Base-by-base conservation (phyloP, 768 basidiomycete species). In the Rhodotorula graminis region DNA sequence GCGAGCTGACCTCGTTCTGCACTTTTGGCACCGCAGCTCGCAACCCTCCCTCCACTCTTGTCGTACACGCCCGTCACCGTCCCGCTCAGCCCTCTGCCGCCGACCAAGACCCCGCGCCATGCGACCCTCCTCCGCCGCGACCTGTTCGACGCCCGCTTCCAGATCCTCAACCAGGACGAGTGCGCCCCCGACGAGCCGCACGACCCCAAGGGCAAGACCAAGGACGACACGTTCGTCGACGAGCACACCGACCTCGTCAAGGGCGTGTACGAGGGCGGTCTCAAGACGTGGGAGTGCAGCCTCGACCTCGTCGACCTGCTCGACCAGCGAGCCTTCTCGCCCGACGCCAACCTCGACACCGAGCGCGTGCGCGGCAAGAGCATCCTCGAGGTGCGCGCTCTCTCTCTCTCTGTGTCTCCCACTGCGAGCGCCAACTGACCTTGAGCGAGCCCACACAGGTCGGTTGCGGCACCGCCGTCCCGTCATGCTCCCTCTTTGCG, bases 261-360 rank as follows among this genome's bases (percentile, higher is more conserved):
- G 5, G 89, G 93, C 2, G 84, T 93, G 1, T 98, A 99, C 76
- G 95, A 99, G 82, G 95, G 95, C 31, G 95, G 95, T 11, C 80
- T 98, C 64, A 97, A 98, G 82, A 97, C 93, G 3, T 99, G 95
- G 95, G 95, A 99, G 80, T 95, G 92, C 76, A 90, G 91, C 61
- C 81, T 93, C 23, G 95, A 98, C 80, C 84, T 98, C 5, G 90
- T 90, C 0, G 84, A 86, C 47, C 89, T 88, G 52, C 60, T 82
- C 53, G 65, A 69, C n/a, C 31, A 71, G 84, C 58, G 77, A 42
- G 75, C 69, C 57, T 75, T 64, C 59, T 42, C 58, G 61, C 49
- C 61, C 19, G 72, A 64, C 69, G 10, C 60, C 76, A 42, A 79
- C 78, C 49, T 78, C 82, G 57, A 53, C 57, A 78, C 3, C 77